phyloP scores from a whole-genome alignment of 441 rosid genomes.

The Jatropha multifida region DNA sequence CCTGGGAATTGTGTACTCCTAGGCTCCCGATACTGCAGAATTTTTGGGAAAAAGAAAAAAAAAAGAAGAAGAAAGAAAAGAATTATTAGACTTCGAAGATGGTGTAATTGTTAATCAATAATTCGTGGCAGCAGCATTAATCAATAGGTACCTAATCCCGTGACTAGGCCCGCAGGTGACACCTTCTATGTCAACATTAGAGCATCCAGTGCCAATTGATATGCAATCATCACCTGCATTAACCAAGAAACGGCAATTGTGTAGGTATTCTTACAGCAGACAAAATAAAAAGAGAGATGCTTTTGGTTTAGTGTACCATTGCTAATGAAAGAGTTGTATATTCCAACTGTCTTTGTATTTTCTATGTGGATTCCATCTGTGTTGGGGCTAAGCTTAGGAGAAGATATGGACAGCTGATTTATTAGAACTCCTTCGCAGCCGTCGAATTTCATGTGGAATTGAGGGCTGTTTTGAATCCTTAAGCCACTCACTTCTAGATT shows the following conservation, averaged over 20 bases:
- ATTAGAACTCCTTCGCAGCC: conserved; percentile 86
- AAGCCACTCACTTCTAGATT: conserved; percentile 66
- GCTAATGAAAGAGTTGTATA: conserved; percentile 69
- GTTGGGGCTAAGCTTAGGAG: conserved; percentile 94
- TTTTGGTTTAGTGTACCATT: conserved; percentile 49
- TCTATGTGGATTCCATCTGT: conserved; percentile 90
- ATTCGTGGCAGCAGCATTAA: background rate
- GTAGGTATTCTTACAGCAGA: no score
- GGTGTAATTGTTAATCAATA: no score
- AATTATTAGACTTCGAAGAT: no score
- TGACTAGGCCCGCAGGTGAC: conserved; percentile 98
- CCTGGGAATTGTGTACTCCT: conserved; percentile 89
- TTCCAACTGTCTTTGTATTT: conserved; percentile 76
- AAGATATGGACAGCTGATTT: conserved; percentile 56
- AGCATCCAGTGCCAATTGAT: conserved; percentile 88
- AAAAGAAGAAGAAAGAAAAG: no score
- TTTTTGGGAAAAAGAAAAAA: background rate
- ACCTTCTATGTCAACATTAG: conserved; percentile 72
- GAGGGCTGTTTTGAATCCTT: conserved; percentile 88
- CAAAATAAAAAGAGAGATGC: background rate
- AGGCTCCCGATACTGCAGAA: conserved; percentile 83
- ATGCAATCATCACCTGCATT: conserved; percentile 89
- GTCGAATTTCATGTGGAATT: conserved; percentile 91
- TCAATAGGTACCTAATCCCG: conserved; percentile 74
- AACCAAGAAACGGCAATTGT: background rate